Evolutionary conservation across 106 monocot genomes (phyloP).

Genomic region (Posidonia australis): DNA sequence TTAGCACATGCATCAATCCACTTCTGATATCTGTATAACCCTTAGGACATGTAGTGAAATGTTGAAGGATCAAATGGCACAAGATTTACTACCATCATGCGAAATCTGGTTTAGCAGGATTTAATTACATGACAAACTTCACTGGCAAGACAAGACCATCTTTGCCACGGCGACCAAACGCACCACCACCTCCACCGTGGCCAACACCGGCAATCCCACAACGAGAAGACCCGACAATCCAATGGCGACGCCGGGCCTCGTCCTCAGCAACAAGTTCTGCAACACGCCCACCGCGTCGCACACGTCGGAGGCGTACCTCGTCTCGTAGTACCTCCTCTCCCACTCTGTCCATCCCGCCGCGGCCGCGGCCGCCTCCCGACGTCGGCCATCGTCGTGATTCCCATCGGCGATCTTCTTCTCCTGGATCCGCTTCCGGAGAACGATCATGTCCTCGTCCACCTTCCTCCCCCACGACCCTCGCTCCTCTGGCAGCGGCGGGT

Average conservation of each 20-base stretch:
- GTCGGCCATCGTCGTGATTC: not conserved
- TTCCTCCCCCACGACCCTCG: not conserved
- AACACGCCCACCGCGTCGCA: not conserved
- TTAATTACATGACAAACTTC: no score
- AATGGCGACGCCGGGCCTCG: conserved; percentile 3
- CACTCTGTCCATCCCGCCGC: conserved; percentile 9
- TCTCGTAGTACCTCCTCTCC: conserved; percentile 15
- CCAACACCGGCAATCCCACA: not conserved
- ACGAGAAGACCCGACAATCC: not conserved
- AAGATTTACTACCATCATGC: no score
- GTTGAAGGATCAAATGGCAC: no score
- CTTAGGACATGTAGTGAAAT: no score
- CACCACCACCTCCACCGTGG: conserved; percentile 3
- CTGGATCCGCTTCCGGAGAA: not conserved
- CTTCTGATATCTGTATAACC: no score
- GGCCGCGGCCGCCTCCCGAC: not conserved
- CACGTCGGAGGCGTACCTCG: conserved; percentile 1
- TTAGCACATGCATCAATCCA: no score
- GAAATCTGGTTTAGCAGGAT: no score
- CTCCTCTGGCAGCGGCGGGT: not conserved
- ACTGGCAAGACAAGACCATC: not conserved
- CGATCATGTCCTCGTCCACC: conserved; percentile 3
- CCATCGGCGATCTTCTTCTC: conserved; percentile 5
- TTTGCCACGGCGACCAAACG: not conserved
- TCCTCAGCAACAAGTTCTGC: conserved; percentile 7